Base-by-base conservation (phyloP, 768 basidiomycete genomes). In the Boletus sensibilis region DNA sequence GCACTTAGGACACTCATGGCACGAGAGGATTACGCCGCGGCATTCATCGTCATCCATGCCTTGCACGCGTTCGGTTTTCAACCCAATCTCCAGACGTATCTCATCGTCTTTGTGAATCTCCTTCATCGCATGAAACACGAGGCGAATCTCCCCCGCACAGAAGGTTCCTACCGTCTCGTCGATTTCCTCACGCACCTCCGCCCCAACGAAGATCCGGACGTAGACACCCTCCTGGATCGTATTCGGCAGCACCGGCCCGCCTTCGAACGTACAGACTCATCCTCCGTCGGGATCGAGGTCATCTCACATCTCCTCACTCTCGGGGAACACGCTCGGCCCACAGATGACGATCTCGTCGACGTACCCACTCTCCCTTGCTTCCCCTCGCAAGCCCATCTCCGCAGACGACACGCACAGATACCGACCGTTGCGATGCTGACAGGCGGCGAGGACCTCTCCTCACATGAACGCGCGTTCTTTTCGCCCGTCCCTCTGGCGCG, bases 1-100 rank as follows among this genome's bases (percentile, higher is more conserved):
- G 74, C 76, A 1, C 69, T 85, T 5, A 75, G 75, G n/a, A 69
- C 75, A 0, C 80, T 82, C 59, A 65, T 84, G 52, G 64, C 64
- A 0, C 61, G 67, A 11, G 68, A 69, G 3, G 84, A 84, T 66
- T 84, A 81, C 55, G 66, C 78, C 12, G 83, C 73, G 1, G 81
- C 79, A 1, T 74, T 74, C 57, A 62, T 79, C 44, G 68, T 68
- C 18, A 54, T 84, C 10, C 69, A 66, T 23, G 58, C 73, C 10
- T 71, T 76, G 52, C 38, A 45, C 16, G 47, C 56, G 0, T 66
- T 74, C 34, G 64, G 66, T 2, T 63, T 78, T 13, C 59, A 61
- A 1, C 62, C 76, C 13, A 74, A 72, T 33, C 58, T 72, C 6
- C 68, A 66, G 42, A 75, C 75, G 2, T 82, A 81, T 57, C 70